phyloP scores from a whole-genome alignment of 306 rosid genomes.

The Cucumis melo region DNA sequence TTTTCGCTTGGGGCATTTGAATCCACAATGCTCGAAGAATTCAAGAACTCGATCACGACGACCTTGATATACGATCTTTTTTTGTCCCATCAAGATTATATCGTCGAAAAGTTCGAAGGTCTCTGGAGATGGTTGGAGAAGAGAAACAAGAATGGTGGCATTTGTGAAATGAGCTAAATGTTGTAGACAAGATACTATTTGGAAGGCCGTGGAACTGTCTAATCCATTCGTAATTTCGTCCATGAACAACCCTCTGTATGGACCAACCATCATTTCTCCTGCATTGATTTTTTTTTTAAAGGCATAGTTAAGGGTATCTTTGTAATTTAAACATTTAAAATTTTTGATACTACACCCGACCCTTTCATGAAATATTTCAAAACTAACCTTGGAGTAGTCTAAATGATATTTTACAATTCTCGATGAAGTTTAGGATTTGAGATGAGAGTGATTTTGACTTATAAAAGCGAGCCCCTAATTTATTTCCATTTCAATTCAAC shows the following conservation, averaged over 20 bases:
- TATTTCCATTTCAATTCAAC: too few relatives aligned
- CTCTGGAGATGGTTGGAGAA: slow-evolving; percentile 47
- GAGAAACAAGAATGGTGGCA: slow-evolving; percentile 25
- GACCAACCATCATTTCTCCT: slow-evolving; percentile 40
- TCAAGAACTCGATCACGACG: slow-evolving; percentile 24
- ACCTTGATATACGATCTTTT: slow-evolving; percentile 35
- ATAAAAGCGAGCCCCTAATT: too few relatives aligned
- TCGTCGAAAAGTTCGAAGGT: slow-evolving; percentile 39
- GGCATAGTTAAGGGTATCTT: too few relatives aligned
- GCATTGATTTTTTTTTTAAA: background rate
- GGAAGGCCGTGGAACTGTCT: slow-evolving; percentile 33
- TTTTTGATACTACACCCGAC: too few relatives aligned
- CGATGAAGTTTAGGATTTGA: too few relatives aligned
- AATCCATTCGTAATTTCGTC: slow-evolving; percentile 39
- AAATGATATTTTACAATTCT: too few relatives aligned
- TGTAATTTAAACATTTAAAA: too few relatives aligned
- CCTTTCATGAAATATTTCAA: too few relatives aligned
- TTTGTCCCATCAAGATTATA: slow-evolving; percentile 26
- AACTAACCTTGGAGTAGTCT: too few relatives aligned
- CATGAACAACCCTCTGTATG: slow-evolving; percentile 27
- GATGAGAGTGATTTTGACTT: too few relatives aligned
- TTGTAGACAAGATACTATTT: slow-evolving; percentile 26
- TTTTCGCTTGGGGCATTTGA: slow-evolving; percentile 35
- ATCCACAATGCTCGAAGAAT: slow-evolving; percentile 33
- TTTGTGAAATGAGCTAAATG: slow-evolving; percentile 25